Evolutionary conservation across 2,329 filamentous ascomycete species (phyloP), one percentile per base, ranked within the genome.

Genomic region (Diplodia scrobiculata): DNA sequence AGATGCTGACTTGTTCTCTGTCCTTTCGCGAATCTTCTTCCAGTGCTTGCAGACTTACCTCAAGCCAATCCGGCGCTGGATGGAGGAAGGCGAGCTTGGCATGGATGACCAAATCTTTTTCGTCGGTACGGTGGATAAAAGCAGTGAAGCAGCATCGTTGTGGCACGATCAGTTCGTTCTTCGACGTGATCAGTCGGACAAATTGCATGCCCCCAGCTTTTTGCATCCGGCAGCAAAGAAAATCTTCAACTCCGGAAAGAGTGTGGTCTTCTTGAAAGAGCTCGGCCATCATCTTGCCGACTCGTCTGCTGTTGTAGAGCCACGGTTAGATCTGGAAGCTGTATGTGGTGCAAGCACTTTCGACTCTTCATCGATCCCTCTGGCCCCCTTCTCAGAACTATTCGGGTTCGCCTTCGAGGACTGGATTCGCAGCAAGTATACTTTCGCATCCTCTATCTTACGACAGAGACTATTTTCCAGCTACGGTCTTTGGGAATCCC

Each of bases 161-260:
- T 98, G 94, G 94, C 84, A 89, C 69, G 84, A 88, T 67, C 87
- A 89, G 71, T 97, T 88, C 75, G 81, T 84, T 25, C 80, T 97
- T 14, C 86, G 88, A 29, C 82, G 80, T 13, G 86, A 87, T 0
- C 76, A 83, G 2, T 81, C 86, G 50, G 87, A 88, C 17, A 78
- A 79, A 1, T 76, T 92, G 0, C 87, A 89, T 71, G 88, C 89
- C 0, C 93, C 94, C 0, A 83, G 79, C 2, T 97, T 97, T 69
- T 82, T 97, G 4, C 86, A 88, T 47, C 84, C 88, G 2, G 85
- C 88, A 1, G 87, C 86, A 0, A 79, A 81, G 27, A 90, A 88
- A 68, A 91, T 97, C 45, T 94, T 97, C 72, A 92, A 89, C 0
- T 89, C 91, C 1, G 94, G 94, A 0, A 97, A 97, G 77, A 96